A percentile compares a stretch with the other conserved stretches of the same genome.
Evolutionary conservation across 805 yeast species (phyloP).

Genomic region (Candida succiphila): DNA sequence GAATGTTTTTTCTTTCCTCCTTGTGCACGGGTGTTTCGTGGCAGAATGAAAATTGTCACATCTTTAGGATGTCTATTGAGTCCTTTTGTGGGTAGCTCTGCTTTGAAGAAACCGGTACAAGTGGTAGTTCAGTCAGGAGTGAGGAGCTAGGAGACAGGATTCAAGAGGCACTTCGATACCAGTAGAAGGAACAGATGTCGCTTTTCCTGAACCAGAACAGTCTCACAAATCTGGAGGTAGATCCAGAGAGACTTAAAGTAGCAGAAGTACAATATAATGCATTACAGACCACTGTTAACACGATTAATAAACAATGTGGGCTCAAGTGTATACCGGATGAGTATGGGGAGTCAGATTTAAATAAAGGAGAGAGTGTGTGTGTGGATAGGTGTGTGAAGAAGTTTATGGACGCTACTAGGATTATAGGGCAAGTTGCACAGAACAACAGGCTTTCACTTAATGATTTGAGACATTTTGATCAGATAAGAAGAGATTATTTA

Average conservation of each 20-base stretch:
- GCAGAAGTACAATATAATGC: slow-evolving; percentile 67
- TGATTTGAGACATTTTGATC: slow-evolving; percentile 21
- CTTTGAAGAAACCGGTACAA: no score
- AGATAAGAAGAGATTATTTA: slow-evolving; percentile 13
- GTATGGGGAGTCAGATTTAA: slow-evolving; percentile 76
- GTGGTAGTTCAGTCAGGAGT: no score
- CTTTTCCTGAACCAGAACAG: slow-evolving; percentile 42
- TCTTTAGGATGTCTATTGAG: no score
- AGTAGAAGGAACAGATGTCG: slow-evolving; percentile 61
- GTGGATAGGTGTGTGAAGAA: slow-evolving; percentile 81
- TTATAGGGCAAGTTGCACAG: slow-evolving; percentile 45
- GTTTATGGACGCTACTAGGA: slow-evolving; percentile 62
- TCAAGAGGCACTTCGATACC: no score
- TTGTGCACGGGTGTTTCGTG: neutral
- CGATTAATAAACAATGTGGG: slow-evolving; percentile 53
- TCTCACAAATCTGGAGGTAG: slow-evolving; percentile 34
- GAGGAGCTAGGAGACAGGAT: no score
- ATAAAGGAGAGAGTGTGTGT: slow-evolving; percentile 77
- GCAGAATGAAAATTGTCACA: no score
- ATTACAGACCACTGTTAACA: slow-evolving; percentile 35
- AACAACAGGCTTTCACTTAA: slow-evolving; percentile 35
- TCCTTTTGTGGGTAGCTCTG: no score
- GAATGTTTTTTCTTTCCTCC: no score
- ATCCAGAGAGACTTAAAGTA: slow-evolving; percentile 47
- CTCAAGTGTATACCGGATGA: slow-evolving; percentile 78